Conservation (phyloP, 225 moss, liverwort and hornwort species). For the Polytrichum formosum region DNA sequence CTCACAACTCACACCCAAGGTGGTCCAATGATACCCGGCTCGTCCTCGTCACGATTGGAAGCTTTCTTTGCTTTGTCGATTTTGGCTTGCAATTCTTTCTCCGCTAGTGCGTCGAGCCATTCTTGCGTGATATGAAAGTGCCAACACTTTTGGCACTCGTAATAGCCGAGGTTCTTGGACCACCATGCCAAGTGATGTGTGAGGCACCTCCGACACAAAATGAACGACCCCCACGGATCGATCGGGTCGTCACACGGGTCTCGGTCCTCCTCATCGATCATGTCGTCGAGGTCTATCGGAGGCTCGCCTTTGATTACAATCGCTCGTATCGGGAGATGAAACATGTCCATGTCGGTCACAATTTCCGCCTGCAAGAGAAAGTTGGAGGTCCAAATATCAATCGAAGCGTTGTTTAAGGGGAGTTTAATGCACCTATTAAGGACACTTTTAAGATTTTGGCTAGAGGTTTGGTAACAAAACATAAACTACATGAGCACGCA, state of each 20-base stretch:
- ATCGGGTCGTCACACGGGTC: constrained; percentile 32
- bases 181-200: constrained; percentile 43
- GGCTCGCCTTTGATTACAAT: constrained; percentile 11
- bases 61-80: too few species aligned
- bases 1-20: too few species aligned
- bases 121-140: constrained; percentile 41
- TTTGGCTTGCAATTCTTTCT: not conserved
- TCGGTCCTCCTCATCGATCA: not conserved
- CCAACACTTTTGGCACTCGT: constrained; percentile 44
- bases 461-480: too few species aligned
- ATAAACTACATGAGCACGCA: too few species aligned
- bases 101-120: constrained; percentile 22
- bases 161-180: constrained; percentile 32
- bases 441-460: too few species aligned
- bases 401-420: too few species aligned
- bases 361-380: constrained; percentile 37
- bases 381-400: too few species aligned
- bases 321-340: constrained; percentile 40
- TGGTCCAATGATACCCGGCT: too few species aligned
- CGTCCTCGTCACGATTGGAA: too few species aligned
- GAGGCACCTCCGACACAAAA: constrained; percentile 23
- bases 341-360: constrained; percentile 44
- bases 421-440: too few species aligned
- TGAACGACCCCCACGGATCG: constrained; percentile 39
- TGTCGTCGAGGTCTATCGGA: constrained; percentile 3